phyloP scores from a whole-genome alignment of 768 basidiomycete species.

The Collybia sp. region DNA sequence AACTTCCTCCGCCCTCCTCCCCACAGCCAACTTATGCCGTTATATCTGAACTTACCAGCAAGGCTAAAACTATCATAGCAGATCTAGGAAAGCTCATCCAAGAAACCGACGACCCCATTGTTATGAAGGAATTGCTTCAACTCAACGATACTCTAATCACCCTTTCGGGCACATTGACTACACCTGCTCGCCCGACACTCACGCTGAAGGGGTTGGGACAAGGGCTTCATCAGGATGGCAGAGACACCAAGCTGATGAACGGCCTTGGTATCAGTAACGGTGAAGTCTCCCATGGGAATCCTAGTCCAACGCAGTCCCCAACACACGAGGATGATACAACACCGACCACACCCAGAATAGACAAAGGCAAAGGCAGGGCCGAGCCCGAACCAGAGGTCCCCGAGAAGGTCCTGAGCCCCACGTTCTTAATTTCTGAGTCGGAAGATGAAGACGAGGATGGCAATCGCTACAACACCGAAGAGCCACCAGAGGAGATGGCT shows the following conservation, averaged over 20 bases:
- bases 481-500: conserved; percentile 25
- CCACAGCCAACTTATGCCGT: background rate
- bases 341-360: conserved; percentile 57
- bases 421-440: conserved; percentile 34
- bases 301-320: no score
- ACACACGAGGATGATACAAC: conserved; percentile 18
- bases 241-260: conserved; percentile 5
- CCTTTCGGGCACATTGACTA: conserved; percentile 44
- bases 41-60: conserved; percentile 5
- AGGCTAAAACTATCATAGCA: conserved; percentile 47
- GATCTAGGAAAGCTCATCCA: conserved; percentile 52
- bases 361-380: conserved; percentile 78
- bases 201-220: conserved; percentile 43
- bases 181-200: conserved; percentile 31
- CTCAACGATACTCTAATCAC: conserved; percentile 70
- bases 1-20: conserved; percentile 4
- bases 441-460: conserved; percentile 50
- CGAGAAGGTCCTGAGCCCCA: conserved; percentile 72
- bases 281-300: conserved; percentile 13
- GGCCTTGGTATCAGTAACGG: conserved; percentile 11
- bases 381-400: conserved; percentile 62
- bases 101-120: conserved; percentile 49
- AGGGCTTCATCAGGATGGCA: conserved; percentile 19
- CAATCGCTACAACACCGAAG: conserved; percentile 24
- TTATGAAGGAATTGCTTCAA: conserved; percentile 61